These are phyloP conservation scores for Cryptosporidium ryanae DNA, from an alignment of 169 alveolate genomes.

Conservation along the genomic window DNA sequence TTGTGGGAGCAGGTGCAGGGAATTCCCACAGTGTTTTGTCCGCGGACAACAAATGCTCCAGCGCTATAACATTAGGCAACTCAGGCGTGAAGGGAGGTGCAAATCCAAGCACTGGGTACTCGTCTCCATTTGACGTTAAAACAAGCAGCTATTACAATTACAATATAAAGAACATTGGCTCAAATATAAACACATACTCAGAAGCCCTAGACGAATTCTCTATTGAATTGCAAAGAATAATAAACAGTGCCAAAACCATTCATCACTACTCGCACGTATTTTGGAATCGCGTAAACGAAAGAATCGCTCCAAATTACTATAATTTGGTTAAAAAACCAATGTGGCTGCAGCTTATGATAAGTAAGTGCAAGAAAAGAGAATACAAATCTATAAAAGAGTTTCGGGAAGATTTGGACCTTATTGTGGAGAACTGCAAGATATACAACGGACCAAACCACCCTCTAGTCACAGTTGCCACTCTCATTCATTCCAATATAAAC, in stretches of 20 bases:
- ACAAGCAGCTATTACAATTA: neutral
- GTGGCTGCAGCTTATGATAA: constrained; percentile 83
- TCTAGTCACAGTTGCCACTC: constrained; percentile 79
- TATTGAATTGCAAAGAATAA: constrained; percentile 77
- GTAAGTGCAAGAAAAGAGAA: constrained; percentile 82
- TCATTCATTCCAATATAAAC: constrained; percentile 25
- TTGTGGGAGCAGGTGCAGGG: constrained; percentile 9
- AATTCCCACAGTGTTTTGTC: neutral
- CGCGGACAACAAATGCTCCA: neutral
- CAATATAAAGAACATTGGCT: constrained; percentile 1
- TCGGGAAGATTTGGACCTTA: constrained; percentile 81
- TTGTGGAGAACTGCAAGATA: constrained; percentile 84
- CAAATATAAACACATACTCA: constrained; percentile 55
- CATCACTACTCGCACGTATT: constrained; percentile 81
- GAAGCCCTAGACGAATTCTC: constrained; percentile 79
- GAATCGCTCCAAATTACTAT: constrained; percentile 87
- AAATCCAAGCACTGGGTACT: neutral
- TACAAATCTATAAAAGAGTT: constrained; percentile 80
- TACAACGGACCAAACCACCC: constrained; percentile 84
- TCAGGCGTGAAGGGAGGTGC: neutral
- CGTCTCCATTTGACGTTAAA: neutral
- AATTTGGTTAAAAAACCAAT: constrained; percentile 84
- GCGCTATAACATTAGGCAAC: neutral
- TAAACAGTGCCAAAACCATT: constrained; percentile 72
- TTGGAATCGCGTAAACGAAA: constrained; percentile 83